These are phyloP conservation scores for Ambrosiella beaveri DNA, from an alignment of 2,329 filamentous ascomycete species.

Conservation along the genomic window DNA sequence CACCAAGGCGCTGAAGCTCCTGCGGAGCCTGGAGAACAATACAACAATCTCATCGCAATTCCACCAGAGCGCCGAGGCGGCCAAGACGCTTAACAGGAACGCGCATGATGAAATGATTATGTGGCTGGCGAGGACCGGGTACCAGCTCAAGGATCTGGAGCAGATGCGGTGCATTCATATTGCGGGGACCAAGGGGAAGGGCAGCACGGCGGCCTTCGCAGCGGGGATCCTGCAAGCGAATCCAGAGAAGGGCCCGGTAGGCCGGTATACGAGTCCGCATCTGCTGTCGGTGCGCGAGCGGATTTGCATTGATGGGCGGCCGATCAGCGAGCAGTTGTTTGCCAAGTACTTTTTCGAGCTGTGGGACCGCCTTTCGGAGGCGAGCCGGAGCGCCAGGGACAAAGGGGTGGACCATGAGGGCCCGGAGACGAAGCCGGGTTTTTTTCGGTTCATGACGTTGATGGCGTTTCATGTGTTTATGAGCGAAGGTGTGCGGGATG, in stretches of 20 bases:
- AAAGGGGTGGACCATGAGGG: constrained; percentile 28
- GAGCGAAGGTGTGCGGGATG: constrained; percentile 54
- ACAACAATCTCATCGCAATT: constrained; percentile 43
- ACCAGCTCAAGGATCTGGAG: constrained; percentile 34
- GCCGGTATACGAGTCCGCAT: constrained; percentile 75
- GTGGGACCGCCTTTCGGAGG: constrained; percentile 46
- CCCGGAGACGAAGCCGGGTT: constrained; percentile 59
- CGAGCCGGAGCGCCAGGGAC: constrained; percentile 21
- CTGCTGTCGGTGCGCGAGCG: constrained; percentile 69
- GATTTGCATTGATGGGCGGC: constrained; percentile 56
- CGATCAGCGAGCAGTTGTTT: constrained; percentile 52
- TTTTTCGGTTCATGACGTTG: constrained; percentile 81
- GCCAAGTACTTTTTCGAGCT: constrained; percentile 66
- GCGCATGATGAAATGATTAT: constrained; percentile 69
- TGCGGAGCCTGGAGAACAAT: constrained; percentile 68
- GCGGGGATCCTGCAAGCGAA: constrained; percentile 51
- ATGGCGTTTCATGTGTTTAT: constrained; percentile 76
- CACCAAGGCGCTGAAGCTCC: constrained; percentile 52
- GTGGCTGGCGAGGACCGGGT: constrained; percentile 61
- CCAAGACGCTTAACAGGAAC: constrained; percentile 40
- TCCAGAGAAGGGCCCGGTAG: constrained; percentile 29
- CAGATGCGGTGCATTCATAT: constrained; percentile 52
- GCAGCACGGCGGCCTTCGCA: constrained; percentile 70
- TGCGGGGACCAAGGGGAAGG: constrained; percentile 88
- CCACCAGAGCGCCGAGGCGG: constrained; percentile 17